These are phyloP conservation scores for Fusarium sp. DNA, from an alignment of 2,329 filamentous ascomycete genomes.

Conservation along the genomic window DNA sequence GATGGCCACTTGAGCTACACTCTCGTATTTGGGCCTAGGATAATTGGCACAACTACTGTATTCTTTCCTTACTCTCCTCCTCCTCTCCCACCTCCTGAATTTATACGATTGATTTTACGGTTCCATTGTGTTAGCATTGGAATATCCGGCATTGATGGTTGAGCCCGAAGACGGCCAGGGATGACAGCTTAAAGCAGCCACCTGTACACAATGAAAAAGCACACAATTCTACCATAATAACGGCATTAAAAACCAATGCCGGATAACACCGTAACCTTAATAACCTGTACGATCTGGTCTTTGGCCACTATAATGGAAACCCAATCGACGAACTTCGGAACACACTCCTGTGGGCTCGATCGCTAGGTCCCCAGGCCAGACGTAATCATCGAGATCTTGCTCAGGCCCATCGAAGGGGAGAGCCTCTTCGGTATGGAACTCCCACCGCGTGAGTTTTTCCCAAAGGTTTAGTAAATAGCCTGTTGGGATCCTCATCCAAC, in stretches of 20 bases:
- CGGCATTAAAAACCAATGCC: too few species aligned
- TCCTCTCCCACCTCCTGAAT: too few species aligned
- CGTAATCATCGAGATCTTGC: slow-evolving; percentile 3
- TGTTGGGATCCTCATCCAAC: slow-evolving; percentile 24
- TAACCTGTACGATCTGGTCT: not conserved
- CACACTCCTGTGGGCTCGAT: not conserved
- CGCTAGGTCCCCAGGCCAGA: slow-evolving; percentile 5
- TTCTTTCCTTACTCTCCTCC: not conserved
- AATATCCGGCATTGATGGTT: too few species aligned
- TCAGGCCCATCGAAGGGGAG: not conserved
- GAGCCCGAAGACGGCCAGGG: too few species aligned
- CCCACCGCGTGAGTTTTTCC: not conserved
- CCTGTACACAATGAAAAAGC: too few species aligned
- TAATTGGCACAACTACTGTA: not conserved
- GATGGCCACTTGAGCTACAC: too few species aligned
- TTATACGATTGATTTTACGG: too few species aligned
- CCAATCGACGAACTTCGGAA: not conserved
- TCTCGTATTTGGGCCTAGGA: not conserved
- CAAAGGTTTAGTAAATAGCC: slow-evolving; percentile 20
- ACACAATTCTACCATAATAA: too few species aligned
- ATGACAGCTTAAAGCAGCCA: too few species aligned
- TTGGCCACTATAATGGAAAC: not conserved
- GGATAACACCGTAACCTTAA: too few species aligned
- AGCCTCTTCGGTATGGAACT: not conserved
- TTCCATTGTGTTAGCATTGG: too few species aligned